These are phyloP conservation scores for Aspergillus hiratsukae DNA, from an alignment of 2,329 filamentous ascomycete genomes.

Conservation along the genomic window DNA sequence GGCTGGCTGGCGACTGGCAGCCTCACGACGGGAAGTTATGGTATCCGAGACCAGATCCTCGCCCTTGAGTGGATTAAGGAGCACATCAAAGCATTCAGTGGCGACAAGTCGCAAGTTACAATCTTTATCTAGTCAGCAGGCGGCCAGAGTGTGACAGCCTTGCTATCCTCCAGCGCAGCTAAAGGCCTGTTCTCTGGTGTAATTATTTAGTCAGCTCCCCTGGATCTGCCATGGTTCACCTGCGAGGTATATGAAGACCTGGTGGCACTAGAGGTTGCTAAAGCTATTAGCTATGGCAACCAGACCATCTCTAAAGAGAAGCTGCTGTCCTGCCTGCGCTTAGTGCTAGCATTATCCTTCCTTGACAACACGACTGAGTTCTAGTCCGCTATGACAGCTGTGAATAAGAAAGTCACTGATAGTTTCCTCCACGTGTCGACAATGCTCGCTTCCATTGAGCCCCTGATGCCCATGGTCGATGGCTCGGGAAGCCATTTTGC, in stretches of 20 bases:
- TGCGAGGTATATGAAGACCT: slow-evolving; percentile 18
- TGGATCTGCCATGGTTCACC: slow-evolving; percentile 25
- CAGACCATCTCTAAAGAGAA: slow-evolving; percentile 6
- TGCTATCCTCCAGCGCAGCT: slow-evolving; percentile 23
- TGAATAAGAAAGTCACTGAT: slow-evolving; percentile 8
- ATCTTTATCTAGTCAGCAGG: slow-evolving; percentile 35
- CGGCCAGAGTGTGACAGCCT: slow-evolving; percentile 49
- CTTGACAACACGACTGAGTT: slow-evolving; percentile 19
- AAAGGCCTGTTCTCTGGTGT: slow-evolving; percentile 25
- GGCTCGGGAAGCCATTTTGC: slow-evolving; percentile 15
- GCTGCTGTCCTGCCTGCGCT: slow-evolving; percentile 20
- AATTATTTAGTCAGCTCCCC: slow-evolving; percentile 22
- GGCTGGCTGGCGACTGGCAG: slow-evolving; percentile 33
- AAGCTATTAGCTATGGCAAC: slow-evolving; percentile 21
- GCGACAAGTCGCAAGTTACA: slow-evolving; percentile 28
- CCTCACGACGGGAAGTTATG: slow-evolving; percentile 31
- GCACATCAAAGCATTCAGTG: slow-evolving; percentile 23
- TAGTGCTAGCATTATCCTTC: slow-evolving; percentile 17
- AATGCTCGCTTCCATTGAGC: slow-evolving; percentile 18
- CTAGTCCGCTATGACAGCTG: slow-evolving; percentile 2
- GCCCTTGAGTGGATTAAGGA: slow-evolving; percentile 24
- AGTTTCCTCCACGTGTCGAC: slow-evolving; percentile 15
- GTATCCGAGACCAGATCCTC: slow-evolving; percentile 30
- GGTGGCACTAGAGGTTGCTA: slow-evolving; percentile 16
- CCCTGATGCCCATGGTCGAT: slow-evolving; percentile 25